Conservation (phyloP, 371 early-diverging fungal genomes). For the Mortierella sp. region DNA sequence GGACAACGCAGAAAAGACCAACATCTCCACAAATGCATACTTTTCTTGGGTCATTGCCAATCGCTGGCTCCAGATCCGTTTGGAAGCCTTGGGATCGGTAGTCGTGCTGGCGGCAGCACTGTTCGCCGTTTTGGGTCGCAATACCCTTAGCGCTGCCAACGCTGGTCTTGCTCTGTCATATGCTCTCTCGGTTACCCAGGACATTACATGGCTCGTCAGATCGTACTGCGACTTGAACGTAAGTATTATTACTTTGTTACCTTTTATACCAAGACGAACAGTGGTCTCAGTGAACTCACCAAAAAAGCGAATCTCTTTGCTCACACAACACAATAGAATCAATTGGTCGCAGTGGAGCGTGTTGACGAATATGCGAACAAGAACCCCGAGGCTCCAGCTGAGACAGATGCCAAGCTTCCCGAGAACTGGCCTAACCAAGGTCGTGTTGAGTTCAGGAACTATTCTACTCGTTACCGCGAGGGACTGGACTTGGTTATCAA, state of each 20-base stretch:
- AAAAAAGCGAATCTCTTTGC: too few species aligned
- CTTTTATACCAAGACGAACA: not conserved
- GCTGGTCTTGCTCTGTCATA: conserved; percentile 87
- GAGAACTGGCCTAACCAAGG: conserved; percentile 71
- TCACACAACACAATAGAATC: not conserved
- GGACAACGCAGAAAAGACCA: conserved; percentile 43
- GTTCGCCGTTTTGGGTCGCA: conserved; percentile 56
- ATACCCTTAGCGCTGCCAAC: conserved; percentile 52
- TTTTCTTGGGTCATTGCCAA: conserved; percentile 28
- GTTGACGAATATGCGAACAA: conserved; percentile 67
- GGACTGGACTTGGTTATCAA: conserved; percentile 68
- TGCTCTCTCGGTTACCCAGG: conserved; percentile 79
- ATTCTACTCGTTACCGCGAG: conserved; percentile 66
- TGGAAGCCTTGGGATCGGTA: conserved; percentile 27
- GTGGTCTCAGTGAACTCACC: too few species aligned
- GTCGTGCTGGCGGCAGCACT: conserved; percentile 56
- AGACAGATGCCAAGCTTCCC: conserved; percentile 17
- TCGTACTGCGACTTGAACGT: conserved; percentile 61
- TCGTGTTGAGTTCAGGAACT: conserved; percentile 63
- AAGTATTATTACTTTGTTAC: not conserved
- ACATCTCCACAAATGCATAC: conserved; percentile 55
- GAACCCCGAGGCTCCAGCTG: conserved; percentile 70
- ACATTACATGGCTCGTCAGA: conserved; percentile 61
- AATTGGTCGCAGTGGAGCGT: conserved; percentile 72
- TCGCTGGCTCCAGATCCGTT: conserved; percentile 46